These are phyloP conservation scores for Neopestalotiopsis sp. DNA, from an alignment of 2,329 filamentous ascomycete species.

Conservation along the genomic window DNA sequence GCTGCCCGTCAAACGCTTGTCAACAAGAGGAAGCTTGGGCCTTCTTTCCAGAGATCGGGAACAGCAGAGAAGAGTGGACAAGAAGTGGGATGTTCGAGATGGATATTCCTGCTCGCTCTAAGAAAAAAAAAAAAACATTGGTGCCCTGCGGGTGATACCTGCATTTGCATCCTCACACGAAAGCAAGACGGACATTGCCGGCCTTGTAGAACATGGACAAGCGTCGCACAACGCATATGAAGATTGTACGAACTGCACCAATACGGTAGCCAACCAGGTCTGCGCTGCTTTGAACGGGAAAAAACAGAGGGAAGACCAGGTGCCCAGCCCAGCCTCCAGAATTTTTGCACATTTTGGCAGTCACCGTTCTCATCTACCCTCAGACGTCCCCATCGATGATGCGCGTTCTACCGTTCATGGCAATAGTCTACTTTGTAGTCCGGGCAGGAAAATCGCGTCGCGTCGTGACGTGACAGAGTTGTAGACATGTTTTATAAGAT, in stretches of 20 bases:
- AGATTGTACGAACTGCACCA: neutral
- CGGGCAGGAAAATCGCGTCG: neutral
- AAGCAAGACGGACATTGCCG: neutral
- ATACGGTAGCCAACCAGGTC: neutral
- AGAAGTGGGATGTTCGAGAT: neutral
- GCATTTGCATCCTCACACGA: neutral
- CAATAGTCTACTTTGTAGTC: neutral
- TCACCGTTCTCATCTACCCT: too few species aligned
- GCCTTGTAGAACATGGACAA: neutral
- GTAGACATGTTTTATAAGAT: neutral
- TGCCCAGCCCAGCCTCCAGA: neutral
- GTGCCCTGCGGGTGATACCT: neutral
- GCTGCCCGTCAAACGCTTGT: neutral
- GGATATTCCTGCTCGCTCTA: neutral
- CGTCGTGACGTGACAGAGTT: conserved; percentile 1
- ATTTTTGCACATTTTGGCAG: neutral
- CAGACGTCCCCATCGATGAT: neutral
- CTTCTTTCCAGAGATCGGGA: conserved; percentile 7
- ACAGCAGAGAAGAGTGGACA: conserved; percentile 1
- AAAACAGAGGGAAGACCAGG: neutral
- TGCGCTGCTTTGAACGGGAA: neutral
- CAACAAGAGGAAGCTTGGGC: conserved; percentile 16
- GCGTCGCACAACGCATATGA: neutral
- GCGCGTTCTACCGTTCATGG: neutral
- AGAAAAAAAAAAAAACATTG: neutral